Evolutionary conservation across 129 eudicot genomes (phyloP), one percentile per base, ranked within the genome.

Genomic region (Chrysanthemum lavandulifolium): DNA sequence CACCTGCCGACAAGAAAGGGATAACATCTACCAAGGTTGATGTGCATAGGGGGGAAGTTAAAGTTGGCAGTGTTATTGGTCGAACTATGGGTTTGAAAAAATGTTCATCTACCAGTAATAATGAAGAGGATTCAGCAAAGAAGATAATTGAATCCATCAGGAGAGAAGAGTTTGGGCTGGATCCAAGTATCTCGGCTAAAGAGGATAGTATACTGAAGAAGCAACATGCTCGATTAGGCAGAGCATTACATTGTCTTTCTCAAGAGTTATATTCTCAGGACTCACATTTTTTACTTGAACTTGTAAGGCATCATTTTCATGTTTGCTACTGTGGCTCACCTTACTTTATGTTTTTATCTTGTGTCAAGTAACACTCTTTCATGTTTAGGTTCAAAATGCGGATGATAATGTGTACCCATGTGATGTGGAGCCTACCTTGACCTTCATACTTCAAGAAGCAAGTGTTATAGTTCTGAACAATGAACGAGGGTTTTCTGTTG

Each of bases 211-310:
- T 94, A 68, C 77, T 94, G 72, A 84, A 81, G 86, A 94, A 94
- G 80, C 99, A 94, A 79, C 96, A 90, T 81, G 95, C 96, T 78
- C 91, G 98, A 10, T 75, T 93, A 67, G 98, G 98, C 54, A 84
- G 98, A 82, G 98, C 98, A 68, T 82, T 93, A 18, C 96, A 89
- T 79, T 89, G 96, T 79, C 95, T 93, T 63, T 93, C 98, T 49
- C 95, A 89, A 23, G 98, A 93, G 79, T 76, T 93, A 73, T 93
- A 93, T 73, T 89, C 98, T 11, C 92, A 93, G 72, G 98, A 93
- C 80, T 93, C 98, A 14, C 98, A 93, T 81, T 93, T 93, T 85
- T 86, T 93, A 71, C 88, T 93, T 23, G 98, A 93, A 81, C 90
- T 93, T 79, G 98, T 89, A 81, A 73, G 82, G 63, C 55, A 23